These are phyloP conservation scores for Herpetospermum pedunculosum DNA, from an alignment of 306 rosid species.

Conservation along the genomic window DNA sequence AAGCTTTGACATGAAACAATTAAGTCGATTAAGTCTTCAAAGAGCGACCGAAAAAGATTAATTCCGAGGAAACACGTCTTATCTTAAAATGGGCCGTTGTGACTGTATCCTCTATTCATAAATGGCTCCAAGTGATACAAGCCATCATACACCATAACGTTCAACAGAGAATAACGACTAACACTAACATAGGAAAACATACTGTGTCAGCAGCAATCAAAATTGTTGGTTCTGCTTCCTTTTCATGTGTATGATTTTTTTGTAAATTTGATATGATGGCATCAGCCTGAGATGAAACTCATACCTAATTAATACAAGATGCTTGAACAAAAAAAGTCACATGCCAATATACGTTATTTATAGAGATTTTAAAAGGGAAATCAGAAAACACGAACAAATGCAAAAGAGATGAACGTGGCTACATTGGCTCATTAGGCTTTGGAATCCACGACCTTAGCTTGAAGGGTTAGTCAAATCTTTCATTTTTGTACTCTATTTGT, in stretches of 20 bases:
- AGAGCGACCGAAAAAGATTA: background rate
- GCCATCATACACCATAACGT: constrained; percentile 9
- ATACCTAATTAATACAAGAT: constrained; percentile 19
- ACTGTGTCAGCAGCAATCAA: constrained; percentile 87
- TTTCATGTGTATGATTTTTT: constrained; percentile 29
- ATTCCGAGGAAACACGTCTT: background rate
- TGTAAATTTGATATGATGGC: constrained; percentile 64
- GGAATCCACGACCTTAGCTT: background rate
- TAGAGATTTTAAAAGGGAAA: background rate
- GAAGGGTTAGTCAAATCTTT: background rate
- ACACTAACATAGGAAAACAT: constrained; percentile 28
- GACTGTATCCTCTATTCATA: constrained; percentile 34
- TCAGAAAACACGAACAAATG: background rate
- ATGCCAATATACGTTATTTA: background rate
- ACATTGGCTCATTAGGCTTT: background rate
- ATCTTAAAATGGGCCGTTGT: background rate
- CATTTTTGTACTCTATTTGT: background rate
- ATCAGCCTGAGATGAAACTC: constrained; percentile 65
- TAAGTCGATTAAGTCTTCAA: background rate
- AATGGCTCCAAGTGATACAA: constrained; percentile 49
- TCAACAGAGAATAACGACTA: constrained; percentile 9
- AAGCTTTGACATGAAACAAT: background rate
- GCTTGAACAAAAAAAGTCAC: constrained; percentile 3
- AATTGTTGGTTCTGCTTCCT: constrained; percentile 49
- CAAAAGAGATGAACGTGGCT: background rate